phyloP scores from a whole-genome alignment of 768 basidiomycete species.

The Scleroderma citrinum region DNA sequence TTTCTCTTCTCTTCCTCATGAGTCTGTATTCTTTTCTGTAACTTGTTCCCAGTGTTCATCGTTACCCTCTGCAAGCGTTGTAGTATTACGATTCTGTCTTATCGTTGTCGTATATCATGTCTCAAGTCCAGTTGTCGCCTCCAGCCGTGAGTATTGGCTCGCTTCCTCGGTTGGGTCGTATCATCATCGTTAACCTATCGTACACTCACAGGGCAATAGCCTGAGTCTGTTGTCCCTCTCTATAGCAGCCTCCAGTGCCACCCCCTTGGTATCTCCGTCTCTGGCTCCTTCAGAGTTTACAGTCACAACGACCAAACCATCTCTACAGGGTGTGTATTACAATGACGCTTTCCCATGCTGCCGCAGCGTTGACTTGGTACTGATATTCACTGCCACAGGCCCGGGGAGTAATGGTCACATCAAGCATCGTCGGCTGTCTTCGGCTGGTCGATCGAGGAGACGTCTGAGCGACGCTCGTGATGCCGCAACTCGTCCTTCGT shows the following conservation, averaged over 20 bases:
- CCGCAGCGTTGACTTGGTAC: not conserved
- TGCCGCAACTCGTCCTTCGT: conserved; percentile 71
- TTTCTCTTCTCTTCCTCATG: conserved; percentile 7
- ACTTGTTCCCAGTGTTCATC: conserved; percentile 1
- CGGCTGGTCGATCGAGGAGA: conserved; percentile 62
- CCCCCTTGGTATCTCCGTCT: conserved; percentile 37
- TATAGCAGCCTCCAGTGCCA: conserved; percentile 48
- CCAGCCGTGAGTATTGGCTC: conserved; percentile 6
- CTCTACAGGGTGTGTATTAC: conserved; percentile 7
- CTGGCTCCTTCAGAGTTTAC: conserved; percentile 14
- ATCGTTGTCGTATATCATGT: conserved; percentile 4
- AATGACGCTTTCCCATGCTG: not conserved
- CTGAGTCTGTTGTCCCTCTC: conserved; percentile 65
- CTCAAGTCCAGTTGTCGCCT: conserved; percentile 5
- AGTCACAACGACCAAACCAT: conserved; percentile 3
- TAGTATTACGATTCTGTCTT: not conserved
- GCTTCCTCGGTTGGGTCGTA: not conserved
- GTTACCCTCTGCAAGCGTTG: not conserved
- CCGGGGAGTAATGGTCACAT: conserved; percentile 28
- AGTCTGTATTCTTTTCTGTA: conserved; percentile 9
- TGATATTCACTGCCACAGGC: conserved; percentile 6
- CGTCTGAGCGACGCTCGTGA: conserved; percentile 76
- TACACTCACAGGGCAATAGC: conserved; percentile 5
- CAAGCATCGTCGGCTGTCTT: conserved; percentile 67
- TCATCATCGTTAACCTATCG: not conserved